Evolutionary conservation across 164 flowering plant genomes (phyloP).

Genomic region (Umbellularia californica): DNA sequence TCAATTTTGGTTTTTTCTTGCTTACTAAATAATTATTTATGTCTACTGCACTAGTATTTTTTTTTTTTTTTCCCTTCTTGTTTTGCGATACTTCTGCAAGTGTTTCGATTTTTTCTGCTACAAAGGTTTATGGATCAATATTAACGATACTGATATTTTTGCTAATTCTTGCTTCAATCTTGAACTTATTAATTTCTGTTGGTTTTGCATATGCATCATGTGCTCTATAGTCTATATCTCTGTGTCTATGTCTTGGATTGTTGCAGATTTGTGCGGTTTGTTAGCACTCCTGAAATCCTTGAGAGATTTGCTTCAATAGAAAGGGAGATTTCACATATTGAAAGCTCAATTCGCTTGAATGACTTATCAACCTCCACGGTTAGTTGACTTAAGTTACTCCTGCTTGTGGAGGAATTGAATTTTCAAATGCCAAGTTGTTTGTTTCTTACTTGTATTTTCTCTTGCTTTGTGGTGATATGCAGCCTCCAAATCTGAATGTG

Average conservation of each 20-base stretch:
- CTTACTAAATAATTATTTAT: no score
- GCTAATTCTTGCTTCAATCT: not conserved
- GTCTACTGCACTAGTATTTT: no score
- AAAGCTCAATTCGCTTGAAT: constrained; percentile 55
- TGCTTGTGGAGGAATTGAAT: not conserved
- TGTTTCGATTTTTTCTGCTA: no score
- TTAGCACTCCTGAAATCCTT: constrained; percentile 78
- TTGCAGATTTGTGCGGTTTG: constrained; percentile 82
- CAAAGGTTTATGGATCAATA: no score
- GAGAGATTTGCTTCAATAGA: constrained; percentile 82
- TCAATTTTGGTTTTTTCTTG: no score
- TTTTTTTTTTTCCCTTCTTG: no score
- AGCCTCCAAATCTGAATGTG: constrained; percentile 8
- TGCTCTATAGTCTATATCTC: not conserved
- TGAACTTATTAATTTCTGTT: not conserved
- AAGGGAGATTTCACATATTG: constrained; percentile 74
- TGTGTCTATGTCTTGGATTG: constrained; percentile 5
- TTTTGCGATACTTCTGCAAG: no score
- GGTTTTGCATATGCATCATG: not conserved
- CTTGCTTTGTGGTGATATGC: not conserved
- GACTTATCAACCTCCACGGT: constrained; percentile 25
- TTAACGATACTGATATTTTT: not conserved
- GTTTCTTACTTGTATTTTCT: not conserved
- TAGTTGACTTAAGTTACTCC: not conserved
- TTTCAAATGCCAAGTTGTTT: not conserved